A percentile compares a stretch with the other conserved stretches of the same genome.
phyloP scores from a whole-genome alignment of 1,284 basidiomycete species.

The Albatrellus sp. region DNA sequence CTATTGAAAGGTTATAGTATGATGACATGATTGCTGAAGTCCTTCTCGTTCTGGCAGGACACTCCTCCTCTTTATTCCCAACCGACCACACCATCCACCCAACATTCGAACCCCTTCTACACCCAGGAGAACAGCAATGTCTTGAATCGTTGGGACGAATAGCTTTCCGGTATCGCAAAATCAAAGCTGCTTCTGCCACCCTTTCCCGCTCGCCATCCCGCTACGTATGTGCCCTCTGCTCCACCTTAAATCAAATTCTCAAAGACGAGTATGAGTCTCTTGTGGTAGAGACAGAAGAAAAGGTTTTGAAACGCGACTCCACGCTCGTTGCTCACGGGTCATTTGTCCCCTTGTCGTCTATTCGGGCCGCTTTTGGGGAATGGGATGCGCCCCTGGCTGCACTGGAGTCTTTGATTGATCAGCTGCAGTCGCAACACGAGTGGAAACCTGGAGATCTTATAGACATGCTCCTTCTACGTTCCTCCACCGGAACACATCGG shows the following conservation, averaged over 20 bases:
- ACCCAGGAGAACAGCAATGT: slow-evolving; percentile 77
- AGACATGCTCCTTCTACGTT: slow-evolving; percentile 57
- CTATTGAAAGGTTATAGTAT: background rate
- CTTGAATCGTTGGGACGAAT: slow-evolving; percentile 64
- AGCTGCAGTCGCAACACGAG: slow-evolving; percentile 38
- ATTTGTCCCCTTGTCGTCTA: slow-evolving; percentile 72
- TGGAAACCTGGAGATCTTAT: slow-evolving; percentile 70
- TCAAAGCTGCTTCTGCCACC: slow-evolving; percentile 40
- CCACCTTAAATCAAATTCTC: slow-evolving; percentile 60
- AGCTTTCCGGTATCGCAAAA: slow-evolving; percentile 58
- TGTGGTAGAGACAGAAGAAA: slow-evolving; percentile 71
- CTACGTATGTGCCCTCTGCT: slow-evolving; percentile 67
- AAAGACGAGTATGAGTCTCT: slow-evolving; percentile 71
- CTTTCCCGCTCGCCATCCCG: slow-evolving; percentile 54
- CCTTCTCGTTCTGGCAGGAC: slow-evolving; percentile 72
- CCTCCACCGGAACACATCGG: slow-evolving; percentile 64
- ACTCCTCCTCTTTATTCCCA: slow-evolving; percentile 71
- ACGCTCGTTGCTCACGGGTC: slow-evolving; percentile 60
- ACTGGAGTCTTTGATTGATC: slow-evolving; percentile 48
- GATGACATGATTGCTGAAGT: slow-evolving; percentile 70
- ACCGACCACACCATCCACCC: slow-evolving; percentile 46
- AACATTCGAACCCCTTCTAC: slow-evolving; percentile 58
- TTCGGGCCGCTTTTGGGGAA: slow-evolving; percentile 69
- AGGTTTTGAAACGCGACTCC: slow-evolving; percentile 58
- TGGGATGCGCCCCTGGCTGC: slow-evolving; percentile 77